Base-by-base conservation (phyloP, 2,329 filamentous ascomycete species). In the Fusarium paranaense region DNA sequence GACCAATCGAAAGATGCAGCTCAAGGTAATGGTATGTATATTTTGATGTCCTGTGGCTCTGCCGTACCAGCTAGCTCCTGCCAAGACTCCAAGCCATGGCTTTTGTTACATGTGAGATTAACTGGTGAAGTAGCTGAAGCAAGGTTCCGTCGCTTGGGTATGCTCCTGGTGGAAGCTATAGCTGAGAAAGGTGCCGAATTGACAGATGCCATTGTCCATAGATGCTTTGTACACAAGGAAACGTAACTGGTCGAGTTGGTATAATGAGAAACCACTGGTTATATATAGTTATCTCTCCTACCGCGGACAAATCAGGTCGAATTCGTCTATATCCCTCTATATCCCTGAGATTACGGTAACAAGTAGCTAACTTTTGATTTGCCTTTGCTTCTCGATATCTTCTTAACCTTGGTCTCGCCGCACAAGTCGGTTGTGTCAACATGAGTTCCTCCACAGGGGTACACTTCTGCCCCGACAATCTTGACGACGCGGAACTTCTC, bases 391-490 rank as follows among this genome's bases (percentile, higher is more conserved):
- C 76, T 74, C 2, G 76, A 62, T 42, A 95, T 92, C 83, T 92
- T 93, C 84, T 87, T 91, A 5, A 94, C 90, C 4, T 83, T 88
- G 6, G 90, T 90, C 78, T 87, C 87, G 1, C 91, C 90, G 76
- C 88, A 90, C 69, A 87, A 74, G 66, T 87, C 85, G 22, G 91
- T 92, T 20, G 83, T 87, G 33, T 87, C 84, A 5, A 94, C 92
- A 84, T 95, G 93, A 30, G 93, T 95, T 0, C 93, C 93, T 9
- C 93, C 93, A 80, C 93, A 95, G 1, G 93, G 92, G 83, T 95
- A 94, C 30, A 88, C 88, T 74, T 92, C 93, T 0, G 89, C 88
- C 0, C 92, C 92, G 0, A 90, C 88, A 69, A 95, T 93, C 67
- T 90, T 88, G 27, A 94, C 92, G 0, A 94, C 91, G 10, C 93